These are phyloP conservation scores for Moesziomyces globuligerus DNA, from an alignment of 1,284 basidiomycete species.

Conservation along the genomic window DNA sequence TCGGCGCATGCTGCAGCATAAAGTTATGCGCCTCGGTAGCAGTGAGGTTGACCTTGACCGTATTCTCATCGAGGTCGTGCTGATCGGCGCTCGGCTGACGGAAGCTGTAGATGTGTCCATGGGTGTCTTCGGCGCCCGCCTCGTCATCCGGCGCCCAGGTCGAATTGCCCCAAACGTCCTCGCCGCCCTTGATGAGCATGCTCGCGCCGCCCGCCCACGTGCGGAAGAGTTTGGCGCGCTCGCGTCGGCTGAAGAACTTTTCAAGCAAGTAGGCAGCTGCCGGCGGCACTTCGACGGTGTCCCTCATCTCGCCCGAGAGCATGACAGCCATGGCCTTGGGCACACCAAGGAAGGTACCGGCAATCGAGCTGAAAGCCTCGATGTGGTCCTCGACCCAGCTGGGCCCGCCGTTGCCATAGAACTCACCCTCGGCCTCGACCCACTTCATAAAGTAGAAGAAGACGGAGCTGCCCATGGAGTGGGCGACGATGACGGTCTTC, in stretches of 20 bases:
- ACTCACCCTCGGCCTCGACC: conserved; percentile 82
- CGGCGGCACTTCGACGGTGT: conserved; percentile 91
- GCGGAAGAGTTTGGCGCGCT: conserved; percentile 89
- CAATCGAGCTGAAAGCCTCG: conserved; percentile 73
- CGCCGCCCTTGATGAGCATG: conserved; percentile 77
- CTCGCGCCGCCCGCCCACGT: conserved; percentile 93
- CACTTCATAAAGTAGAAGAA: conserved; percentile 75
- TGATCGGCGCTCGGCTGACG: conserved; percentile 68
- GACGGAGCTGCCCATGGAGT: conserved; percentile 71
- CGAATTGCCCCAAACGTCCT: conserved; percentile 86
- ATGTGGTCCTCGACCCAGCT: conserved; percentile 87
- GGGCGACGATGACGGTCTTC: conserved; percentile 87
- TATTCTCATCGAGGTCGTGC: conserved; percentile 35
- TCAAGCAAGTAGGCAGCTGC: conserved; percentile 79
- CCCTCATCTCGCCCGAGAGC: conserved; percentile 86
- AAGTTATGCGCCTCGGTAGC: conserved; percentile 79
- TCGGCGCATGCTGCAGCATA: conserved; percentile 85
- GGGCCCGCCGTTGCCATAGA: conserved; percentile 83
- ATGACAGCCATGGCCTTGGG: conserved; percentile 96
- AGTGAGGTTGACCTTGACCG: conserved; percentile 72
- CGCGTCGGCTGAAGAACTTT: conserved; percentile 81
- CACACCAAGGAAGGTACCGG: conserved; percentile 82
- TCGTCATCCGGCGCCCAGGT: conserved; percentile 65
- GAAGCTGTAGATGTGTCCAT: conserved; percentile 86
- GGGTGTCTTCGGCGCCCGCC: conserved; percentile 42